Base-by-base conservation (phyloP, 768 basidiomycete species). In the Mycena galericulata region DNA sequence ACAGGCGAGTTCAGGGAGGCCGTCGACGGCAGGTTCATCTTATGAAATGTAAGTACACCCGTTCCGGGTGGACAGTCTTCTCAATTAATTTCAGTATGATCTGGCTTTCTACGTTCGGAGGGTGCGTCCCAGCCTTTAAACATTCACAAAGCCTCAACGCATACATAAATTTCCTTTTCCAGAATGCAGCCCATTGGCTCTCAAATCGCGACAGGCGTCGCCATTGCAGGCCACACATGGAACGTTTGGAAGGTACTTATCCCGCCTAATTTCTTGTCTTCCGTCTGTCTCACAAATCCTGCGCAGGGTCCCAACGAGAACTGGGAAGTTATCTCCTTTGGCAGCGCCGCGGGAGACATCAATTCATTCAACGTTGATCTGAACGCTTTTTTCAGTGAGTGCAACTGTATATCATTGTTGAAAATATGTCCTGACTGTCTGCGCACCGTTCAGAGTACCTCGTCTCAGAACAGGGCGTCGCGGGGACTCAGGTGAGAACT, bases 261-360 rank as follows among this genome's bases (percentile, higher is more conserved):
- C 85, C 20, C 75, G 34, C 85, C 70, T 85, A 88, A 87, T 75
- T 83, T 86, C 67, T 84, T 78, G 62, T 74, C 77, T 7, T 59
- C 75, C 3, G 85, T 83, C 34, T 7, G 14, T 2, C 76, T 86
- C 68, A 36, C 81, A 87, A 74, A 84, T 71, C 30, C 75, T 73
- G 88, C 80, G 80, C 20, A 68, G 67, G 87, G 88, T 27, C 83
- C 86, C 4, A 87, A 87, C 73, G 59, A 77, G 22, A 86, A 85
- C 78, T 88, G 87, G 87, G 73, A 88, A 75, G 87, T 88, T 12
- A 75, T 86, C 67, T 87, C 87, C 12, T 89, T 89, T 76, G 85
- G 88, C 70, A 85, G 81, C 69, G 75, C 79, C 2, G 62, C 76
- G 2, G 87, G 85, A 0, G 76, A 88, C 71, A 81, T 89, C 76